A percentile compares a stretch with the other conserved stretches of the same genome.
Conservation (phyloP, 257 asterid species). For the Capsicum chinense region DNA sequence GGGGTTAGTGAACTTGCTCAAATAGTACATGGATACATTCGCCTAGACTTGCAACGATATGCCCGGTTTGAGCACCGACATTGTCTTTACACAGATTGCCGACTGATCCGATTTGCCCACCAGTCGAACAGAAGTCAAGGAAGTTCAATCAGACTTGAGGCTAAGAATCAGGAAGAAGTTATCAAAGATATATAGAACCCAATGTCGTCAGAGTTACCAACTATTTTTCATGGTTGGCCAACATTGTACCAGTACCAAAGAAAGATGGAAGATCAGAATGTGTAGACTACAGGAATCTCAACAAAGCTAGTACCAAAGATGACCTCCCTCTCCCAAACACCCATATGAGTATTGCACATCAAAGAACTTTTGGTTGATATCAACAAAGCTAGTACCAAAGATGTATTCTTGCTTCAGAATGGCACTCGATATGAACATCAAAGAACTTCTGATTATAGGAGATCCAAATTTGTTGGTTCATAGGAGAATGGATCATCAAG, state of each 20-base stretch:
- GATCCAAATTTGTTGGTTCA: no score
- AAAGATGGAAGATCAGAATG: not conserved
- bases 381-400: no score
- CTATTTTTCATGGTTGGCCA: not conserved
- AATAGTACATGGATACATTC: not conserved
- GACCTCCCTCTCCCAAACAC: not conserved
- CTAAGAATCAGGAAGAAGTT: not conserved
- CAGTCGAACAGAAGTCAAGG: not conserved
- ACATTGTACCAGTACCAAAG: not conserved
- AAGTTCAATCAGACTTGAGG: not conserved
- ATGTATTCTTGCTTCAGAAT: no score
- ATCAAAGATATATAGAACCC: not conserved
- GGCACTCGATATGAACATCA: no score
- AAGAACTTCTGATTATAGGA: no score
- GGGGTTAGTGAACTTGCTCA: not conserved
- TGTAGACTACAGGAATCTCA: conserved; percentile 1
- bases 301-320: not conserved
- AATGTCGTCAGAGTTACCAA: not conserved
- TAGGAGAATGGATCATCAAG: no score
- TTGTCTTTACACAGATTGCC: not conserved
- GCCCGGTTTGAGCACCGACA: not conserved
- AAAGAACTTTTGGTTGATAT: no score
- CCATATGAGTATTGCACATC: not conserved
- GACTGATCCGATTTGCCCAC: not conserved
- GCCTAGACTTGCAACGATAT: no score